Percentiles rank a stretch among this genome's conserved stretches.
These are phyloP conservation scores for Tylopilus orsonianus DNA, from an alignment of 1,284 basidiomycete genomes.

Conservation along the genomic window DNA sequence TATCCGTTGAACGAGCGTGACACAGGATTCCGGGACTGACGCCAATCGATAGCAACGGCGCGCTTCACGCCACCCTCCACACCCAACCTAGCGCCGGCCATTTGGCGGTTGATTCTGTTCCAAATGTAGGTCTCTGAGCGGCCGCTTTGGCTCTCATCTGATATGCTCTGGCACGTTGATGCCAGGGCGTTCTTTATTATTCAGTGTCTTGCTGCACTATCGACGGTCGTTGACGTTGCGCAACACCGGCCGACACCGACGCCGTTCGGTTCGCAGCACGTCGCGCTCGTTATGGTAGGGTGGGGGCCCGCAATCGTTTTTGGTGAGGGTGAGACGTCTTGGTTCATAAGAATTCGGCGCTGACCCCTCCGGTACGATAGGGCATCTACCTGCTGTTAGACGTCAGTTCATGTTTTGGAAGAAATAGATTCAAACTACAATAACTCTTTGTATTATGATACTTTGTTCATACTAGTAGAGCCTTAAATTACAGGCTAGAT, in stretches of 20 bases:
- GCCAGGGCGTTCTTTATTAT: constrained; percentile 27
- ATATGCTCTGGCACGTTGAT: not conserved
- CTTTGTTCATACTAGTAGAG: not conserved
- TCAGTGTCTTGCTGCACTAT: constrained; percentile 30
- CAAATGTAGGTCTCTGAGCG: constrained; percentile 21
- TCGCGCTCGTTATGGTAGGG: constrained; percentile 30
- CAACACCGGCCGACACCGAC: constrained; percentile 19
- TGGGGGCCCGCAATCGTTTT: constrained; percentile 35
- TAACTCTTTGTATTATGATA: constrained; percentile 3
- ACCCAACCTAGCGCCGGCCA: constrained; percentile 25
- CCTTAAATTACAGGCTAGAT: not conserved
- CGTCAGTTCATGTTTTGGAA: constrained; percentile 29
- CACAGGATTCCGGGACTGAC: constrained; percentile 2
- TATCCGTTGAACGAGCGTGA: not conserved
- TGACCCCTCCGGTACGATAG: constrained; percentile 15
- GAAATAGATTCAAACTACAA: constrained; percentile 1
- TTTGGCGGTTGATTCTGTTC: constrained; percentile 34
- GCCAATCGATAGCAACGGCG: constrained; percentile 1
- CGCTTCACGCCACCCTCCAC: not conserved
- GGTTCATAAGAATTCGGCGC: not conserved
- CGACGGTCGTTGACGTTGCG: constrained; percentile 32
- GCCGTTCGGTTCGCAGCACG: constrained; percentile 33
- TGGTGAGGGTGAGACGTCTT: constrained; percentile 18
- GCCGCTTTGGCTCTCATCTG: not conserved
- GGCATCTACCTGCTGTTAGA: constrained; percentile 25